These are phyloP conservation scores for Hyphodiscus sp. DNA, from an alignment of 2,329 filamentous ascomycete genomes.

Conservation along the genomic window DNA sequence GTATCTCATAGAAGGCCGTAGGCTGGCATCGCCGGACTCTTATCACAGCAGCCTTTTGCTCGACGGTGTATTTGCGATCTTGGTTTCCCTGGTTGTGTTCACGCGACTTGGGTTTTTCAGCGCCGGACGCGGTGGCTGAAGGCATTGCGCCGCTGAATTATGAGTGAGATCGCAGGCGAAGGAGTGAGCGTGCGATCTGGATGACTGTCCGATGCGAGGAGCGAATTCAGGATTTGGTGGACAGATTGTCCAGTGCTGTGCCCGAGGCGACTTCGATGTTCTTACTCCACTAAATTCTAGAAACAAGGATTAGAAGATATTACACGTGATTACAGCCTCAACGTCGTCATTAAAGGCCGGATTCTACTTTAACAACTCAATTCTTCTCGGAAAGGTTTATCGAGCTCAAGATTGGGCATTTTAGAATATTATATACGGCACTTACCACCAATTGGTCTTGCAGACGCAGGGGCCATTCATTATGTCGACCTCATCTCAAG, in stretches of 20 bases:
- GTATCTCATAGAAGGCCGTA: conserved; percentile 93
- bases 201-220: not conserved
- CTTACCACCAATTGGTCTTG: not conserved
- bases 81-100: conserved; percentile 52
- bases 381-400: not conserved
- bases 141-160: conserved; percentile 22
- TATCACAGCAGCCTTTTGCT: conserved; percentile 87
- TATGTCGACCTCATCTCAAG: conserved; percentile 18
- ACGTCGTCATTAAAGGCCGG: not conserved
- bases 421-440: not conserved
- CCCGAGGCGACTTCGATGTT: conserved; percentile 8
- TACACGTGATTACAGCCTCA: not conserved
- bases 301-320: not conserved
- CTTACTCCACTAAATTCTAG: conserved; percentile 5
- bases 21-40: conserved; percentile 77
- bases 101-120: conserved; percentile 33
- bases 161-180: not conserved
- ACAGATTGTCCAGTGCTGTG: conserved; percentile 4
- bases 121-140: conserved; percentile 36
- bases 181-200: not conserved
- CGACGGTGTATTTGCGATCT: conserved; percentile 70
- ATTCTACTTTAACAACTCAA: not conserved
- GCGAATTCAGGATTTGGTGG: not conserved
- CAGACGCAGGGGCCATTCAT: conserved; percentile 3
- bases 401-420: not conserved